Percentiles rank a stretch among this genome's conserved stretches.
These are phyloP conservation scores for Moniliella sp. DNA, from an alignment of 1,284 basidiomycete genomes.

Conservation along the genomic window DNA sequence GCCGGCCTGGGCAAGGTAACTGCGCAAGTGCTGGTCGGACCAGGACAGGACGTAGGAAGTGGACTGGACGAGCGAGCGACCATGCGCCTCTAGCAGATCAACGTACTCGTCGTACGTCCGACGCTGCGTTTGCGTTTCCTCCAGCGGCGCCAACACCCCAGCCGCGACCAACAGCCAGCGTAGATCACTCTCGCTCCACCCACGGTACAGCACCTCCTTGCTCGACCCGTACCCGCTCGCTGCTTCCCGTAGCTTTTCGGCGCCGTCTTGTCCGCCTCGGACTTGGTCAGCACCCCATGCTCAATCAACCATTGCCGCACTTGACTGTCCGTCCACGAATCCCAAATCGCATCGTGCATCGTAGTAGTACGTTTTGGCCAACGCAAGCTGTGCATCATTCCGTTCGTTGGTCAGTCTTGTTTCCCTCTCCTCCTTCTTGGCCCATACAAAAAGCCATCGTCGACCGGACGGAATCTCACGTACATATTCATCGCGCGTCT, in stretches of 20 bases:
- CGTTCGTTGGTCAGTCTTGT: too few species aligned
- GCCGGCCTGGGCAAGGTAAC: conserved; percentile 18
- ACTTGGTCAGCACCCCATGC: conserved; percentile 20
- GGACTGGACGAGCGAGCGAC: conserved; percentile 5
- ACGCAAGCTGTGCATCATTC: conserved; percentile 3
- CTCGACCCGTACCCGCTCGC: conserved; percentile 15
- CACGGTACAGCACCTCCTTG: conserved; percentile 11
- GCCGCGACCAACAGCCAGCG: conserved; percentile 11
- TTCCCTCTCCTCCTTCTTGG: too few species aligned
- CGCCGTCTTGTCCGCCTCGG: conserved; percentile 13
- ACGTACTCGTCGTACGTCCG: conserved; percentile 25
- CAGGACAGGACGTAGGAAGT: conserved; percentile 22
- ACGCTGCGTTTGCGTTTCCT: conserved; percentile 14
- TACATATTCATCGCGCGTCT: conserved; percentile 21
- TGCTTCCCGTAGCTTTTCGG: conserved; percentile 14
- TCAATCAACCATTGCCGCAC: conserved; percentile 20
- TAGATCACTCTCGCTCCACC: conserved; percentile 18
- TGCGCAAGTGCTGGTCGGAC: conserved; percentile 22
- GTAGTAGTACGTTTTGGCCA: conserved; percentile 27
- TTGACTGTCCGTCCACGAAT: conserved; percentile 22
- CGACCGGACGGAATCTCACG: background rate
- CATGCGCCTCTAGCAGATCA: conserved; percentile 6
- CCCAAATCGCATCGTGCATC: conserved; percentile 17
- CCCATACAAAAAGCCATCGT: background rate
- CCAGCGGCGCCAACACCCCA: conserved; percentile 16